Percentiles rank a stretch among this genome's conserved stretches.
Evolutionary conservation across 352 stramenopile species (phyloP).

Genomic region (Globisporangium viniferum): DNA sequence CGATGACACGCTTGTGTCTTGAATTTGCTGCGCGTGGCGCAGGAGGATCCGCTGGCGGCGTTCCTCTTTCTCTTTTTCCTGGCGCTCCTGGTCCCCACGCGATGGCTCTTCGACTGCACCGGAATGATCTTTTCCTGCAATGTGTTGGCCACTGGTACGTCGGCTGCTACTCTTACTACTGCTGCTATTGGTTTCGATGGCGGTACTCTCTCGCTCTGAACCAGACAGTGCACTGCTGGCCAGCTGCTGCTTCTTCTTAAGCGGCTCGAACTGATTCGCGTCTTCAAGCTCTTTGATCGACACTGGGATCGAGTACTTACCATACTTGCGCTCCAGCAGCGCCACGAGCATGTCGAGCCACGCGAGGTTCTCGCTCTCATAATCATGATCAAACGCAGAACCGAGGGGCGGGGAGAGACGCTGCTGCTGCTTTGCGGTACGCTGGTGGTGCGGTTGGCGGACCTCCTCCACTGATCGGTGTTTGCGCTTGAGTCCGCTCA

Average conservation of each 20-base stretch:
- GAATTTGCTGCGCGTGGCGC: slow-evolving; percentile 65
- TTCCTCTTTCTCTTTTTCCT: slow-evolving; percentile 27
- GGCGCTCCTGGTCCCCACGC: slow-evolving; percentile 3
- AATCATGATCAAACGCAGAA: slow-evolving; percentile 4
- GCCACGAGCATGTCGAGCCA: slow-evolving; percentile 86
- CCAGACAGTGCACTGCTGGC: background rate
- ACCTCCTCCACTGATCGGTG: background rate
- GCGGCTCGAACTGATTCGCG: slow-evolving; percentile 33
- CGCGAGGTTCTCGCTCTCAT: slow-evolving; percentile 61
- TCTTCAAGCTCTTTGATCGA: slow-evolving; percentile 39
- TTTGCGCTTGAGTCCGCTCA: slow-evolving; percentile 19
- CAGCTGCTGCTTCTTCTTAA: slow-evolving; percentile 21
- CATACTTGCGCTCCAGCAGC: slow-evolving; percentile 67
- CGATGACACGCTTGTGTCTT: slow-evolving; percentile 66
- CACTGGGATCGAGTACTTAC: slow-evolving; percentile 30
- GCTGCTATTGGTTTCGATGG: background rate
- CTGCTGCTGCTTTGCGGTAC: background rate
- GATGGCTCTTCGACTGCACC: background rate
- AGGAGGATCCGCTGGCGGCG: slow-evolving; percentile 46
- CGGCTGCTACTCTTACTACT: slow-evolving; percentile 2
- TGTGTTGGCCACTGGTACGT: slow-evolving; percentile 2
- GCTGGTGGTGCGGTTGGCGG: background rate
- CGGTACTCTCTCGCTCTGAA: background rate
- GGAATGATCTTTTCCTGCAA: slow-evolving; percentile 3
- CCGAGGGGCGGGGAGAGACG: background rate